Evolutionary conservation across 2,329 filamentous ascomycete genomes (phyloP), one percentile per base, ranked within the genome.

Genomic region (Diplodia seriata): DNA sequence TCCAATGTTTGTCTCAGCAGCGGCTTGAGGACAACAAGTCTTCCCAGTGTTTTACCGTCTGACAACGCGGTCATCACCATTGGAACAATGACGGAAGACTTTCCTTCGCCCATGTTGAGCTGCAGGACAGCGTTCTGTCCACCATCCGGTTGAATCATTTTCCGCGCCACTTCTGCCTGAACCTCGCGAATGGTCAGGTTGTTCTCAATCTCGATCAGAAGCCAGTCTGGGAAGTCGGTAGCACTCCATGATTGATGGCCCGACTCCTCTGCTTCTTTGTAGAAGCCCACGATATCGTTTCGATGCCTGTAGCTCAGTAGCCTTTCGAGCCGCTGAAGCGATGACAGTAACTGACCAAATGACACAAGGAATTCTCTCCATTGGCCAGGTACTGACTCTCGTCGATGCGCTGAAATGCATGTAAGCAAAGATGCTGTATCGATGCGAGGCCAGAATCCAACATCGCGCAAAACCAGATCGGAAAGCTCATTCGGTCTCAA

Each of bases 181-280:
- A 86, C 83, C 0, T 81, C 73, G 0, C 91, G 84, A 9, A 93
- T 87, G 9, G 88, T 72, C 1, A 92, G 81, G 0, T 84, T 83
- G 40, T 82, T 87, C 65, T 92, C 89, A 0, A 89, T 79, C 73
- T 92, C 89, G 0, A 92, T 69, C 0, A 93, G 76, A 0, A 92
- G 78, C 69, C 81, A 87, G 26, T 92, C 89, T 0, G 89, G 88
- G 47, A 81, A 77, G 0, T 85, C 69, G 0, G 73, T 11, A 0
- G 85, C 83, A 6, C 83, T 71, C 87, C 89, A 91, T 11, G 84
- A 85, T 1, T 72, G 70, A 69, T 89, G 87, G 0, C 88, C 89
- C 2, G 55, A 15, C 20, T 67, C 65, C 5, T 43, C 47, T 2
- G 43, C 43, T 26, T 67, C 65, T 14, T 67, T 67, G 54, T 59